A percentile compares a stretch with the other conserved stretches of the same genome.
Conservation (phyloP, 2,329 filamentous ascomycete genomes). For the Pyricularia sp. region DNA sequence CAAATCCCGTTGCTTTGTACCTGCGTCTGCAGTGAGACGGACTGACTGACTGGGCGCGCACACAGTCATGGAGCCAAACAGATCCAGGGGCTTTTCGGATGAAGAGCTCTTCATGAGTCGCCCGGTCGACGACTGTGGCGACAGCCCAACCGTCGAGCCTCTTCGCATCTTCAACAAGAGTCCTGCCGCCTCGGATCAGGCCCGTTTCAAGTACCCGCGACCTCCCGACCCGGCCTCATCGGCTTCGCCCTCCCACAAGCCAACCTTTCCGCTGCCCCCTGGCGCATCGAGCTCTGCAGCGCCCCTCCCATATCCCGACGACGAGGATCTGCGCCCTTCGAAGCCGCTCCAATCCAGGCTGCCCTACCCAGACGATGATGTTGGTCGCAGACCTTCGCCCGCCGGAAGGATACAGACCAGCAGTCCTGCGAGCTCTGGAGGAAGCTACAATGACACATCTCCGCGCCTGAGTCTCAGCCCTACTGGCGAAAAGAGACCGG, state of each 20-base stretch:
- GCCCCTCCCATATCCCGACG: constrained; percentile 64
- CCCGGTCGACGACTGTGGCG: constrained; percentile 36
- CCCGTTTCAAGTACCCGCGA: constrained; percentile 42
- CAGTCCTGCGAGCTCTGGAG: constrained; percentile 23
- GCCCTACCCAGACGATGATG: constrained; percentile 33
- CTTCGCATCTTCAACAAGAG: constrained; percentile 73
- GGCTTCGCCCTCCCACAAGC: constrained; percentile 39
- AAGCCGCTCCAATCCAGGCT: constrained; percentile 31
- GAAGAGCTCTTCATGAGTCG: constrained; percentile 75
- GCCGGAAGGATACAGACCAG: constrained; percentile 23
- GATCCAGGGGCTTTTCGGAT: constrained; percentile 57
- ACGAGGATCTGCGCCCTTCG: constrained; percentile 42
- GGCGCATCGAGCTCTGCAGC: constrained; percentile 62
- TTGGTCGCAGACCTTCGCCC: constrained; percentile 16
- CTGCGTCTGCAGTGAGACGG: constrained; percentile 9
- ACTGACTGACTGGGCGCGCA: not conserved
- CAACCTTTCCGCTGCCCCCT: constrained; percentile 54
- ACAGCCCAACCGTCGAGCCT: constrained; percentile 75
- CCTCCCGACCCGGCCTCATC: constrained; percentile 29
- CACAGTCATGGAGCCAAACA: constrained; percentile 31
- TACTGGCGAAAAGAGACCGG: constrained; percentile 45
- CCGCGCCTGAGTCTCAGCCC: constrained; percentile 45
- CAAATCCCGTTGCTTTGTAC: constrained; percentile 4
- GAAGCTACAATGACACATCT: constrained; percentile 37
- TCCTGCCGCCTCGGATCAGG: constrained; percentile 22